phyloP scores from a whole-genome alignment of 495 filamentous ascomycete species.

The Trichoderma asperelloides region DNA sequence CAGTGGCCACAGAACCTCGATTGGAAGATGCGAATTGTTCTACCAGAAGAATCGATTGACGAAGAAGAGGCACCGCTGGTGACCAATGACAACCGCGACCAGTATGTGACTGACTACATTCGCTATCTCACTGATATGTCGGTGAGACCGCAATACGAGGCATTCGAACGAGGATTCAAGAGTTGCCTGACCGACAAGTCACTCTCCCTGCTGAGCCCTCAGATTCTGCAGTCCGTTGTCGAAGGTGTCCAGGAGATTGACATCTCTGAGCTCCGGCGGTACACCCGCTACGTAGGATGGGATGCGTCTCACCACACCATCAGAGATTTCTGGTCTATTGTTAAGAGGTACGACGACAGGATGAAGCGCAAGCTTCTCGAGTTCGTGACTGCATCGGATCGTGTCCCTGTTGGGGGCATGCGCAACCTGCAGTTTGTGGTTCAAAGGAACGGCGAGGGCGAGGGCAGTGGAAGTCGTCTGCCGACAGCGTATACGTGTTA shows the following conservation, averaged over 20 bases:
- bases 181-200: conserved; percentile 61
- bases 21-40: conserved; percentile 11
- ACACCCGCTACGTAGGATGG: conserved; percentile 74
- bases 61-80: conserved; percentile 51
- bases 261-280: conserved; percentile 55
- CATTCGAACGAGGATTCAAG: conserved; percentile 76
- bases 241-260: conserved; percentile 77
- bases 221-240: conserved; percentile 62
- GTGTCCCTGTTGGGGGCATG: conserved; percentile 78
- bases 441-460: conserved; percentile 61
- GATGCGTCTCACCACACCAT: conserved; percentile 57
- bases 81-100: conserved; percentile 64
- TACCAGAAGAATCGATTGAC: conserved; percentile 24
- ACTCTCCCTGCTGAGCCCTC: conserved; percentile 60
- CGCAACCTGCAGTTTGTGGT: conserved; percentile 72
- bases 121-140: conserved; percentile 73
- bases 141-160: conserved; percentile 64
- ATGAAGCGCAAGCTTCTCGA: conserved; percentile 69
- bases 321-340: conserved; percentile 73
- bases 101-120: conserved; percentile 84
- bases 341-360: conserved; percentile 55
- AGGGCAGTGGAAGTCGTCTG: conserved; percentile 46
- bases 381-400: conserved; percentile 90
- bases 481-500: conserved; percentile 87
- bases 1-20: conserved; percentile 34